phyloP scores from a whole-genome alignment of 805 yeast species.

The Ogataea wickerhamii region DNA sequence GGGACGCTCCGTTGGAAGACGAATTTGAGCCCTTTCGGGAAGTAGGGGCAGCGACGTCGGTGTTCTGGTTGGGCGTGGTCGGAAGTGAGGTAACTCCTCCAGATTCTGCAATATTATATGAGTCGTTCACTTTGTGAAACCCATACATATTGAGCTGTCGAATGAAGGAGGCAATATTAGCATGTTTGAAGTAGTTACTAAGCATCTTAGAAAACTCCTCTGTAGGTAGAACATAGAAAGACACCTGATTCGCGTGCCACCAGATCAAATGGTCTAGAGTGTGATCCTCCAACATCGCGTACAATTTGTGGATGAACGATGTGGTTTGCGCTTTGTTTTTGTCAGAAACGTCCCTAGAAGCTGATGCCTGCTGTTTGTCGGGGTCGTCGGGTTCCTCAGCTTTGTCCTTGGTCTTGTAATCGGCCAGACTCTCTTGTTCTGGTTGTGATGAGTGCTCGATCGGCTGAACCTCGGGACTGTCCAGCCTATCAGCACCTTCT shows the following conservation, averaged over 20 bases:
- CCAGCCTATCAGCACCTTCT: background rate
- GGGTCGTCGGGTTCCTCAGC: conserved; percentile 4
- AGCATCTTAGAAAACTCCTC: conserved; percentile 82
- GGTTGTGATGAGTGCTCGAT: too few species aligned
- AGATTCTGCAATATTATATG: conserved; percentile 29
- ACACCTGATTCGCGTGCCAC: conserved; percentile 68
- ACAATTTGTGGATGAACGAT: conserved; percentile 80
- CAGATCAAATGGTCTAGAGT: conserved; percentile 71
- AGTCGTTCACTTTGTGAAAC: conserved; percentile 66
- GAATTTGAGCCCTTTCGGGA: conserved; percentile 23
- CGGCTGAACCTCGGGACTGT: background rate
- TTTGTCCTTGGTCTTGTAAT: conserved; percentile 4
- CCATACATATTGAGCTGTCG: conserved; percentile 82
- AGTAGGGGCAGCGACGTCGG: conserved; percentile 10
- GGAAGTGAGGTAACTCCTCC: conserved; percentile 7
- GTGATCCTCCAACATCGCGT: conserved; percentile 83
- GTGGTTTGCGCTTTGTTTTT: conserved; percentile 29
- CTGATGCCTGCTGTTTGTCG: conserved; percentile 2
- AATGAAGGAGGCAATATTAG: conserved; percentile 74
- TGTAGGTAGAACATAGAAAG: conserved; percentile 78
- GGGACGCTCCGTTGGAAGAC: conserved; percentile 16
- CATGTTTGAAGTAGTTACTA: conserved; percentile 68
- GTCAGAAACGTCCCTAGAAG: conserved; percentile 6
- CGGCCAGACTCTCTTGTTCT: background rate
- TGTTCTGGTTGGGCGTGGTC: background rate